Evolutionary conservation across 2,329 filamentous ascomycete genomes (phyloP), one percentile per base, ranked within the genome.

Genomic region (Cercospora zeae-maydis): DNA sequence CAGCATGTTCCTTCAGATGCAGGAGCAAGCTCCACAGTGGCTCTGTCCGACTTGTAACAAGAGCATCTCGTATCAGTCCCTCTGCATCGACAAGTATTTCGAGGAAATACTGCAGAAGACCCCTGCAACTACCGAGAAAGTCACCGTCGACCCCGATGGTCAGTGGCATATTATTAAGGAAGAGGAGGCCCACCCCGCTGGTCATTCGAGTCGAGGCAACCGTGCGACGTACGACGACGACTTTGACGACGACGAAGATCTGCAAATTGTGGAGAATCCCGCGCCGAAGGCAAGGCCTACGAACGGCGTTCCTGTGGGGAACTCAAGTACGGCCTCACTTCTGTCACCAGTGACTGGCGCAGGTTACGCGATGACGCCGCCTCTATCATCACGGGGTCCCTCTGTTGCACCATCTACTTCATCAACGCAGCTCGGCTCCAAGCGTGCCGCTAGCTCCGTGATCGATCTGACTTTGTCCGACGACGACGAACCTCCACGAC

Each of bases 11-110:
- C 82, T 99, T 19, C 91, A 96, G 71, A 79, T 99, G 30, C 93
- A 98, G 75, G 92, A 98, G 75, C 95, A 99, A 79, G 93, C 92
- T 0, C 95, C 95, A 0, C 96, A 95, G 16, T 99, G 95, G 95
- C 83, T 87, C n/a, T 99, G 95, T 72, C 95, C 95, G 0, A 88
- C 97, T 21, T 99, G 95, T 80, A 93, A 89, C 76, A 96, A 93
- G 72, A 78, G 85, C 0, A 88, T 92, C 1, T 86, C 88, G 0
- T 99, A 91, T 75, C 89, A 93, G 56, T 87, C 85, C 53, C 79
- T 99, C 24, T 92, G 91, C 10, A 86, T 98, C 31, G 95, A 99
- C 70, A 90, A 95, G 72, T 96, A 96, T 74, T 92, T 96, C 14
- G 87, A 89, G 72, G 90, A 96, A 67, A 97, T 99, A 59, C 79